phyloP scores from a whole-genome alignment of 805 yeast species.

The Citeromyces matritensis region DNA sequence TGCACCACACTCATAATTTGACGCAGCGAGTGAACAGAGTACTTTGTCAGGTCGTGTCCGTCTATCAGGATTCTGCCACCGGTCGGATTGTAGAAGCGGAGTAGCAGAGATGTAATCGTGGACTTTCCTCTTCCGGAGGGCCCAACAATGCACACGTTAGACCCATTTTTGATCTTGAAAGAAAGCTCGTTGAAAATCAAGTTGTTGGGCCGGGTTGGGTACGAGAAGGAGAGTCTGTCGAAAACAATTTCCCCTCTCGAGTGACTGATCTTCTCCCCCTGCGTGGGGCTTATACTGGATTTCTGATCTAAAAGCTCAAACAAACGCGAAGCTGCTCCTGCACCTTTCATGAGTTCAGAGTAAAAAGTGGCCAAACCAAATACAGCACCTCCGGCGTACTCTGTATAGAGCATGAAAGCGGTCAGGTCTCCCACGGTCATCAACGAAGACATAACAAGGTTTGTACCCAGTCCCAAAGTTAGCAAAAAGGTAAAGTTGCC shows the following conservation, averaged over 20 bases:
- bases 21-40: conserved; percentile 65
- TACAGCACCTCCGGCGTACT: conserved; percentile 84
- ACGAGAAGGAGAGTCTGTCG: conserved; percentile 51
- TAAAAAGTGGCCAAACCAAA: conserved; percentile 86
- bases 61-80: conserved; percentile 58
- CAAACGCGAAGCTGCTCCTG: conserved; percentile 88
- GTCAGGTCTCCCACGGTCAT: conserved; percentile 82
- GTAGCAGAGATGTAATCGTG: conserved; percentile 65
- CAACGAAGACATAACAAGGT: conserved; percentile 57
- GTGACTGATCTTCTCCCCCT: conserved; percentile 33
- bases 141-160: conserved; percentile 87
- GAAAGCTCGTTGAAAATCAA: conserved; percentile 48
- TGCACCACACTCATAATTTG: conserved; percentile 75
- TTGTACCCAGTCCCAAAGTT: conserved; percentile 66
- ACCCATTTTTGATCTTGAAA: conserved; percentile 61
- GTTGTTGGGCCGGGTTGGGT: conserved; percentile 77
- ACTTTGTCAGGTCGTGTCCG: conserved; percentile 45
- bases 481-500: conserved; percentile 74
- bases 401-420: conserved; percentile 90
- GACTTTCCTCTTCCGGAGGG: conserved; percentile 95
- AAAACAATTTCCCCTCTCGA: conserved; percentile 48
- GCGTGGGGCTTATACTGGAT: conserved; percentile 55
- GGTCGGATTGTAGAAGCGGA: conserved; percentile 73
- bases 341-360: conserved; percentile 91
- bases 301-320: conserved; percentile 76